Evolutionary conservation across 345 rosid species (phyloP).

Genomic region (Pistacia atlantica): DNA sequence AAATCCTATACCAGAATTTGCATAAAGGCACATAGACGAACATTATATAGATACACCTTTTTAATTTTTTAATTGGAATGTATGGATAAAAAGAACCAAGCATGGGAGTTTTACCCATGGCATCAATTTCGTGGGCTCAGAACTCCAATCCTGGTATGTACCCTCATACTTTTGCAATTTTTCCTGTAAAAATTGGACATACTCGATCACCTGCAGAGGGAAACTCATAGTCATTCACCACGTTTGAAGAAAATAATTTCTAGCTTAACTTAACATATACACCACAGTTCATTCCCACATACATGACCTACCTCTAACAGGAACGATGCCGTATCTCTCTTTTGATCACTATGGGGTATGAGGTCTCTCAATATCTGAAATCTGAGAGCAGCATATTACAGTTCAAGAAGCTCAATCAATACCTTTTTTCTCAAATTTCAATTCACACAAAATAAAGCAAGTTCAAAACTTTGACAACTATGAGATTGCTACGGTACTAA

Average conservation of each 20-base stretch:
- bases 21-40: neutral
- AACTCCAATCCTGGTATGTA: constrained; percentile 79
- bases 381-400: constrained; percentile 40
- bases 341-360: constrained; percentile 86
- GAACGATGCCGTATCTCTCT: constrained; percentile 93
- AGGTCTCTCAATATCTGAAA: constrained; percentile 95
- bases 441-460: neutral
- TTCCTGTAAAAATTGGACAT: constrained; percentile 81
- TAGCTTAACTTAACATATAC: neutral
- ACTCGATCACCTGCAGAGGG: constrained; percentile 76
- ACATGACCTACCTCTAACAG: constrained; percentile 69
- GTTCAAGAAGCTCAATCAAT: neutral
- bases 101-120: constrained; percentile 71
- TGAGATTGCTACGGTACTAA: too few relatives aligned
- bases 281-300: neutral
- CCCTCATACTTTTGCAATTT: constrained; percentile 84
- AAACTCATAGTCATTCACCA: constrained; percentile 10
- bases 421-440: neutral
- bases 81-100: neutral
- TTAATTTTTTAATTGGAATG: too few relatives aligned
- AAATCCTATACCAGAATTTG: neutral
- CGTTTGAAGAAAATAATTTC: neutral
- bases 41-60: neutral
- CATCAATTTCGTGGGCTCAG: constrained; percentile 75
- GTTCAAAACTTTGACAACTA: neutral